A percentile compares a stretch with the other conserved stretches of the same genome.
These are phyloP conservation scores for Amaranthus hypochondriacus DNA, from an alignment of 148 eudicot genomes.

Conservation along the genomic window DNA sequence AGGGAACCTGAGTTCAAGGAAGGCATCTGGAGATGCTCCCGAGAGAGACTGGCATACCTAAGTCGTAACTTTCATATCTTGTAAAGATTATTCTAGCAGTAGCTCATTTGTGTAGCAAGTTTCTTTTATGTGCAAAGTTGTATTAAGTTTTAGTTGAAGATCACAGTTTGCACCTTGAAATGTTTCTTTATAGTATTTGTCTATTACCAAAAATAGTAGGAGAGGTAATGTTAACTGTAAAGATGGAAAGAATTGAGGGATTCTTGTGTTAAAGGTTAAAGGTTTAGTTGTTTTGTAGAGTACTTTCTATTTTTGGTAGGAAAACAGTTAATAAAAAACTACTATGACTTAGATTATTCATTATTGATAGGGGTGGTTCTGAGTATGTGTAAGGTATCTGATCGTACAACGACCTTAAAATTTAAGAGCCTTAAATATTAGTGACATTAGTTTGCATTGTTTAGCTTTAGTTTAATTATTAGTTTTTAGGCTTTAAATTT, in stretches of 20 bases:
- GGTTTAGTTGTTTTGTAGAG: not conserved
- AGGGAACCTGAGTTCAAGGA: slow-evolving; percentile 30
- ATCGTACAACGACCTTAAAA: no score
- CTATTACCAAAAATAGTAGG: slow-evolving; percentile 4
- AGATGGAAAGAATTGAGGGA: slow-evolving; percentile 13
- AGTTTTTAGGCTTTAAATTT: no score
- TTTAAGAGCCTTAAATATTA: no score
- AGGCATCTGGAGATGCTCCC: slow-evolving; percentile 27
- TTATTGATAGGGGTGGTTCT: no score
- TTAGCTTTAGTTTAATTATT: no score
- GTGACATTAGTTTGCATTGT: no score
- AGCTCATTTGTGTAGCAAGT: slow-evolving; percentile 26
- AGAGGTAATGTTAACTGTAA: no score
- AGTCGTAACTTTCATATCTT: not conserved
- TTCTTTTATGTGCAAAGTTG: not conserved
- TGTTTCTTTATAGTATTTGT: not conserved
- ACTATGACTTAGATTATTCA: not conserved
- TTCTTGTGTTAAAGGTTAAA: not conserved
- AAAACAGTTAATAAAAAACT: slow-evolving; percentile 10
- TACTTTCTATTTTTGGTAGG: not conserved
- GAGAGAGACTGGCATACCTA: slow-evolving; percentile 28
- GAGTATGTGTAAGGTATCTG: no score
- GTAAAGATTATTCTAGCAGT: slow-evolving; percentile 29
- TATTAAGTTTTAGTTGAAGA: slow-evolving; percentile 21
- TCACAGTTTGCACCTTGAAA: slow-evolving; percentile 2